Evolutionary conservation across 2,329 filamentous ascomycete genomes (phyloP).

Genomic region (Ophiostoma sp.): DNA sequence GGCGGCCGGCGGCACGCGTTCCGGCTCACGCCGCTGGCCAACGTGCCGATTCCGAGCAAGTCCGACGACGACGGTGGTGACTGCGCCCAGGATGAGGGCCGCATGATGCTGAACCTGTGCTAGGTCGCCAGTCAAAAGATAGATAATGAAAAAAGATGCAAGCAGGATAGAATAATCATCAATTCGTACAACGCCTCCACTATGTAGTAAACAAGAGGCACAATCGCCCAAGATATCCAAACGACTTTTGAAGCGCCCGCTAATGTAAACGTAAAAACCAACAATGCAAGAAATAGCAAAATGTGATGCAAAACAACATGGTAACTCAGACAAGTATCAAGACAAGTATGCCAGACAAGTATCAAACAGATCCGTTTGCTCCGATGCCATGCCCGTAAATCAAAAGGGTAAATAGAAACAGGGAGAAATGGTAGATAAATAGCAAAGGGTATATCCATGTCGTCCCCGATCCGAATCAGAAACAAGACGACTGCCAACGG

Average conservation of each 20-base stretch:
- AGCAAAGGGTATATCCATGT: slow-evolving; percentile 11
- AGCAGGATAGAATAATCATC: background rate
- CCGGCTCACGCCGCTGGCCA: slow-evolving; percentile 33
- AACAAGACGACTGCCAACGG: background rate
- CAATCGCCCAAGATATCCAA: background rate
- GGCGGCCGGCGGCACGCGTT: slow-evolving; percentile 27
- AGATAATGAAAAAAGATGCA: too few species aligned
- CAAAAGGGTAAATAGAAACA: background rate
- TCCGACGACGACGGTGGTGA: slow-evolving; percentile 25
- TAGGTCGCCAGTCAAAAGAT: background rate
- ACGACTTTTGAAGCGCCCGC: slow-evolving; percentile 6
- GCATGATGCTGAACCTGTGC: slow-evolving; percentile 25
- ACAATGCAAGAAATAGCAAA: background rate
- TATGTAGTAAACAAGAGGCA: slow-evolving; percentile 1
- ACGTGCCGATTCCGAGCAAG: slow-evolving; percentile 40
- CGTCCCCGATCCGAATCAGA: background rate
- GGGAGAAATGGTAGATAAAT: background rate
- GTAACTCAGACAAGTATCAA: background rate
- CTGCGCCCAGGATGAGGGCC: slow-evolving; percentile 22
- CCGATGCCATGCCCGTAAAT: background rate
- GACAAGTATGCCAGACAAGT: too few species aligned
- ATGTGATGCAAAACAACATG: background rate
- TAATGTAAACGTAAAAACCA: background rate
- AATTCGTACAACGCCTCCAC: slow-evolving; percentile 5
- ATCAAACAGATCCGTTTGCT: slow-evolving; percentile 5